phyloP scores from a whole-genome alignment of 495 filamentous ascomycete species.

The Neurospora sp. region DNA sequence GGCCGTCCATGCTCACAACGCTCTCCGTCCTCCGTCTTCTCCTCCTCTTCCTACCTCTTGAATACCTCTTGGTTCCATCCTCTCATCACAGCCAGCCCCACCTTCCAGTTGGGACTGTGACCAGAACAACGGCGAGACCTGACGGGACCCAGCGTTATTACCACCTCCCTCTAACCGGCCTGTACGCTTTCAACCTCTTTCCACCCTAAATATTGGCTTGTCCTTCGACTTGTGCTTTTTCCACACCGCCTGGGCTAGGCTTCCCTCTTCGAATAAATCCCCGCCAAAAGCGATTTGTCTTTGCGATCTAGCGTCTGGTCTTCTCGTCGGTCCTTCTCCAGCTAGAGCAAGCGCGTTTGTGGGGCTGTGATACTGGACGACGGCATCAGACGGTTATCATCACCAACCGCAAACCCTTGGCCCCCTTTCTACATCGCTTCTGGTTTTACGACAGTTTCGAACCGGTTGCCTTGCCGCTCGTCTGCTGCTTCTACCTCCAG shows the following conservation, averaged over 20 bases:
- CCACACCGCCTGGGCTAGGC: neutral
- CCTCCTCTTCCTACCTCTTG: neutral
- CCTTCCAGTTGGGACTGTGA: neutral
- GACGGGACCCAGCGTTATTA: neutral
- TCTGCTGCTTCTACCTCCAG: neutral
- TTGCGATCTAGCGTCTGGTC: neutral
- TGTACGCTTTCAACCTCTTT: neutral
- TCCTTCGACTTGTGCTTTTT: neutral
- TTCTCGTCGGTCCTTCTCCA: neutral
- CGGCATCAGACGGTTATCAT: neutral
- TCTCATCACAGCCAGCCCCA: neutral
- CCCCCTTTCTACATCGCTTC: neutral
- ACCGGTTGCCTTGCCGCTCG: neutral
- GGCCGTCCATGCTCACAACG: neutral
- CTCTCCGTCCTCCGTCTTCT: neutral
- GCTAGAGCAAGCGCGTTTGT: neutral
- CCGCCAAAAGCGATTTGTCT: neutral
- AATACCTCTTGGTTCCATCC: neutral
- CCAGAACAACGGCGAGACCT: neutral
- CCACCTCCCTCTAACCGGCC: neutral
- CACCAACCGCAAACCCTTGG: neutral
- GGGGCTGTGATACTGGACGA: neutral
- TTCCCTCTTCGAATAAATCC: neutral
- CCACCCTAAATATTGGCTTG: neutral
- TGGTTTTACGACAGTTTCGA: neutral